Evolutionary conservation across 768 basidiomycete species (phyloP), one percentile per base, ranked within the genome.

Genomic region (Tylopilus felleus): DNA sequence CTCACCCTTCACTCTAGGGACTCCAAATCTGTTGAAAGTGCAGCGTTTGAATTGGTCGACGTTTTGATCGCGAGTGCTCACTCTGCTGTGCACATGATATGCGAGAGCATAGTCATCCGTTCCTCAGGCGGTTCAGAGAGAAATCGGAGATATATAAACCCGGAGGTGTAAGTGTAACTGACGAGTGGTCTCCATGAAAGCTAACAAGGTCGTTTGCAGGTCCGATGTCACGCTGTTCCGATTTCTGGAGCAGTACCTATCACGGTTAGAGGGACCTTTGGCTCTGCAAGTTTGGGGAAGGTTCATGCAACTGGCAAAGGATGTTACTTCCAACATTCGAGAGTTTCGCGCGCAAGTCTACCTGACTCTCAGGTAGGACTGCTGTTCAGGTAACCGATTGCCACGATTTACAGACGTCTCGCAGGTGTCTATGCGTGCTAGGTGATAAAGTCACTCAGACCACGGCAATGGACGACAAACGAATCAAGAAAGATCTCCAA

Each of bases 221-320:
- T 79, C 82, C 35, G 91, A 93, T 55, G 70, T 73, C 4, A 77
- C 78, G 16, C 64, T 93, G n/a, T 93, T 92, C 76, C 81, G 78
- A 28, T 98, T 98, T 67, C 74, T 98, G 43, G 93, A 98, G 65
- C 83, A 84, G 51, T 98, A 98, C 65, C 68, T 98, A 27, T 73
- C 73, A 17, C 82, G 86, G 10, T 70, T 98, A 39, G 97, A 98
- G 69, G 92, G 93, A 0, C 92, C 97, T 0, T 74, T 97, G 33
- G 95, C 92, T 4, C 77, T 94, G 12, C 97, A 98, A 72, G 89
- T 98, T 19, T 98, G 96, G 96, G 70, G 74, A 40, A 81, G 90
- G 19, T 86, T 86, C 63, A 74, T 91, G 57, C 81, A 85, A 46
- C 74, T 98, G 40, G 81, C 85, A 8, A 91, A 88, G 64, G 95